These are phyloP conservation scores for Calocera cornea DNA, from an alignment of 768 basidiomycete genomes.

Conservation along the genomic window DNA sequence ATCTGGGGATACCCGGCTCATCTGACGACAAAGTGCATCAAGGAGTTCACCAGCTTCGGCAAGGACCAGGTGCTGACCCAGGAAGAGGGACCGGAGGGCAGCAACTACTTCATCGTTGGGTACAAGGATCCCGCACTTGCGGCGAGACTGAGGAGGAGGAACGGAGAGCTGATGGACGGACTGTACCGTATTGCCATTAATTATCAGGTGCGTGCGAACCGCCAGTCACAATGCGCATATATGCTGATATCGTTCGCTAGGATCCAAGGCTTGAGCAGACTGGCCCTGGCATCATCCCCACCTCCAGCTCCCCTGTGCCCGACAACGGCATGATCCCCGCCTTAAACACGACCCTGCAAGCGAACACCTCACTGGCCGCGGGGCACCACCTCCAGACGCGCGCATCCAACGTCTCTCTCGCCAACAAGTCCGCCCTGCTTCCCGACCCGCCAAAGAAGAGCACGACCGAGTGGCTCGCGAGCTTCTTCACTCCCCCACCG, in stretches of 20 bases:
- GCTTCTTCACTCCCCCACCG: neutral
- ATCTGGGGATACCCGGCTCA: neutral
- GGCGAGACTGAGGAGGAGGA: neutral
- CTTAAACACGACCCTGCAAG: neutral
- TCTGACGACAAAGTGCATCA: neutral
- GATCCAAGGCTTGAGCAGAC: neutral
- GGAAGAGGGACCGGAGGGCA: neutral
- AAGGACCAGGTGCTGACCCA: neutral
- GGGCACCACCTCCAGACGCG: neutral
- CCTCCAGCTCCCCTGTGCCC: neutral
- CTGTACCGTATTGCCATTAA: neutral
- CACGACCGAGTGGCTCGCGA: neutral
- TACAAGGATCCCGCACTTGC: neutral
- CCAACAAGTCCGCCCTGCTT: neutral
- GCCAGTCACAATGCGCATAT: neutral
- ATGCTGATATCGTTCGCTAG: neutral
- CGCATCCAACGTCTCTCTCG: neutral
- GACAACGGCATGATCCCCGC: neutral
- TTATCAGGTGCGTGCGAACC: neutral
- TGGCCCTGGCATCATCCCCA: neutral
- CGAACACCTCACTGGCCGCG: neutral
- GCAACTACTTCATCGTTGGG: neutral
- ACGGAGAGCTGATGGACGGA: neutral
- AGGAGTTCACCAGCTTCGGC: neutral
- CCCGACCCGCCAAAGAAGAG: neutral